Conservation (phyloP, 2,329 filamentous ascomycete genomes). For the Fonsecaea nubica region DNA sequence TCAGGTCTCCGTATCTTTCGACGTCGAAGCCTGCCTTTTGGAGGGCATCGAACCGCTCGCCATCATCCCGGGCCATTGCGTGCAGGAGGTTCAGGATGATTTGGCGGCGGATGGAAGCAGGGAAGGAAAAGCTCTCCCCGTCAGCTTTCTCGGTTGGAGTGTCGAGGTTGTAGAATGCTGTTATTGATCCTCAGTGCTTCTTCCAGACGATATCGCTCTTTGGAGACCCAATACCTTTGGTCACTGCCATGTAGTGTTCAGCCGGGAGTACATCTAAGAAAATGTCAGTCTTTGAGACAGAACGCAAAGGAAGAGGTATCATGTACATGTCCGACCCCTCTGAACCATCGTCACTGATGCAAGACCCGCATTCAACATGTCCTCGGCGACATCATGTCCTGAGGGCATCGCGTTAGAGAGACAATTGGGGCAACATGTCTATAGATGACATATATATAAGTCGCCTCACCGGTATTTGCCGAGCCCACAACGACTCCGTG, state of each 20-base stretch:
- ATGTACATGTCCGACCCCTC: slow-evolving; percentile 48
- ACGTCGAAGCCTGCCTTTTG: slow-evolving; percentile 51
- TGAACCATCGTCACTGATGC: slow-evolving; percentile 56
- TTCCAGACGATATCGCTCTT: background rate
- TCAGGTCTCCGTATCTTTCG: slow-evolving; percentile 49
- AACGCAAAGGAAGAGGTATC: background rate
- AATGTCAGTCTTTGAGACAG: background rate
- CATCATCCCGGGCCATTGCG: slow-evolving; percentile 43
- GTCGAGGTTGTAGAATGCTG: slow-evolving; percentile 25
- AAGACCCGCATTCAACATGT: slow-evolving; percentile 53
- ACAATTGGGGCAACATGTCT: no score
- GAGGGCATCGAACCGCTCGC: slow-evolving; percentile 50
- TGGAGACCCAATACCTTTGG: slow-evolving; percentile 39
- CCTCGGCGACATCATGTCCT: slow-evolving; percentile 56
- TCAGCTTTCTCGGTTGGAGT: slow-evolving; percentile 38
- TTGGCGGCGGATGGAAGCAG: slow-evolving; percentile 41
- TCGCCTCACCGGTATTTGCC: slow-evolving; percentile 51
- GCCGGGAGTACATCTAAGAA: slow-evolving; percentile 33
- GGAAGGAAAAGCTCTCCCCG: slow-evolving; percentile 39
- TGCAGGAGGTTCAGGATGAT: slow-evolving; percentile 44
- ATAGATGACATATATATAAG: background rate
- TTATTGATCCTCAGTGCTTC: background rate
- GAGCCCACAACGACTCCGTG: slow-evolving; percentile 56
- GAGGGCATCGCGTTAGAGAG: slow-evolving; percentile 26
- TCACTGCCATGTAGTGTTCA: slow-evolving; percentile 38